These are phyloP conservation scores for Nidularia pulvinata DNA, from an alignment of 768 basidiomycete genomes.

Conservation along the genomic window DNA sequence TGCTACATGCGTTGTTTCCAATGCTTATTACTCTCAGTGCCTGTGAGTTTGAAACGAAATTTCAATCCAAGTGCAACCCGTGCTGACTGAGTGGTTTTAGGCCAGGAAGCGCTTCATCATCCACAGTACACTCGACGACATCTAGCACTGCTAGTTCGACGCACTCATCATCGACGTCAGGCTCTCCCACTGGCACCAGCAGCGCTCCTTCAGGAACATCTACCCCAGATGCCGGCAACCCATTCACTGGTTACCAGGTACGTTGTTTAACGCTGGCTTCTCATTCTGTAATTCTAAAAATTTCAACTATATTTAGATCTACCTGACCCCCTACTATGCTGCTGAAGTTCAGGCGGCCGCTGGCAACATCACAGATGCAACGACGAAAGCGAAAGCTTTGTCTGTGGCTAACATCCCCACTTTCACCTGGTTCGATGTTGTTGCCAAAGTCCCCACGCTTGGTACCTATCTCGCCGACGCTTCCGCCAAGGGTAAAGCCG, in stretches of 20 bases:
- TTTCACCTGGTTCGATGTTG: conserved; percentile 61
- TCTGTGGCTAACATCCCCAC: conserved; percentile 57
- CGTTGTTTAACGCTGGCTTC: neutral
- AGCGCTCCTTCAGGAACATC: conserved; percentile 21
- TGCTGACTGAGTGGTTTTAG: conserved; percentile 1
- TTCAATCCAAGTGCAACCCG: too few relatives aligned
- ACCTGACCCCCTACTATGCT: conserved; percentile 55
- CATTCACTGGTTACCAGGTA: conserved; percentile 48
- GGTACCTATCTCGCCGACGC: conserved; percentile 59
- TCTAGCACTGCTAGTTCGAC: neutral
- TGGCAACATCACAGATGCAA: conserved; percentile 43
- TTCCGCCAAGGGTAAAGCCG: conserved; percentile 34
- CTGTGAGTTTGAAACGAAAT: conserved; percentile 20
- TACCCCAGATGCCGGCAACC: conserved; percentile 46
- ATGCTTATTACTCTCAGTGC: conserved; percentile 39
- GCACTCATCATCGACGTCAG: conserved; percentile 9
- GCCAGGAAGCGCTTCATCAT: conserved; percentile 13
- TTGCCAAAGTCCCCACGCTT: conserved; percentile 53
- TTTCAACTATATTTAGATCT: conserved; percentile 30
- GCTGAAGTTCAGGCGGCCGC: conserved; percentile 52
- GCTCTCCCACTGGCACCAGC: neutral
- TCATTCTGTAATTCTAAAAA: neutral
- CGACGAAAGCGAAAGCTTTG: conserved; percentile 45
- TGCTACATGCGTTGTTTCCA: conserved; percentile 23
- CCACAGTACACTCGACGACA: conserved; percentile 9